phyloP scores from a whole-genome alignment of 768 basidiomycete genomes.

The Serendipita vermifera region DNA sequence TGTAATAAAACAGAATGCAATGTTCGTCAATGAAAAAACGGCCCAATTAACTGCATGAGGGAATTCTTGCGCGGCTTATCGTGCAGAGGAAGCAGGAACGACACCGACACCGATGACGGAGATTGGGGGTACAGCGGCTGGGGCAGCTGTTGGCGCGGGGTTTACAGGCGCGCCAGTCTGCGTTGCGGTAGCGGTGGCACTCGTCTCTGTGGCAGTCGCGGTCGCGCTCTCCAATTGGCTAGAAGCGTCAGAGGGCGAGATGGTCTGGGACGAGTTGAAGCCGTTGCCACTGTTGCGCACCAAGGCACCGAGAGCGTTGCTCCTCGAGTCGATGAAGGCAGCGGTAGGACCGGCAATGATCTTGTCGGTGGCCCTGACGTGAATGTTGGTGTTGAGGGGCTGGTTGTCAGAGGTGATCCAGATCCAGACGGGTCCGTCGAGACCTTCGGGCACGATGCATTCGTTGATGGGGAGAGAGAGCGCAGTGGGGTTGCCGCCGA shows the following conservation, averaged over 20 bases:
- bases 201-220: background rate
- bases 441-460: conserved; percentile 50
- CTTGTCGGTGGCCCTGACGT: conserved; percentile 14
- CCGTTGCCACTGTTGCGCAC: conserved; percentile 1
- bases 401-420: conserved; percentile 52
- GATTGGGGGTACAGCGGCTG: conserved; percentile 2
- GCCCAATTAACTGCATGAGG: background rate
- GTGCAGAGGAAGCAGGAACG: background rate
- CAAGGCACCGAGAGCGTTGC: conserved; percentile 8
- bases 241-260: background rate
- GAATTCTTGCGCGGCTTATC: no score
- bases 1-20: background rate
- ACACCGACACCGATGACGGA: conserved; percentile 2
- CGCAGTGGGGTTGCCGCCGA: conserved; percentile 44
- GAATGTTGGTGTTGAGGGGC: conserved; percentile 24
- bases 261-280: background rate
- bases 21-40: background rate
- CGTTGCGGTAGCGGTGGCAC: background rate
- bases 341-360: conserved; percentile 62
- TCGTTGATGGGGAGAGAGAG: conserved; percentile 44
- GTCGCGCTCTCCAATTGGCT: background rate
- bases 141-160: background rate
- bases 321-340: conserved; percentile 39
- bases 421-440: conserved; percentile 65
- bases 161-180: background rate